These are phyloP conservation scores for Coemansia aciculifera DNA, from an alignment of 192 early-diverging fungal species.

Conservation along the genomic window DNA sequence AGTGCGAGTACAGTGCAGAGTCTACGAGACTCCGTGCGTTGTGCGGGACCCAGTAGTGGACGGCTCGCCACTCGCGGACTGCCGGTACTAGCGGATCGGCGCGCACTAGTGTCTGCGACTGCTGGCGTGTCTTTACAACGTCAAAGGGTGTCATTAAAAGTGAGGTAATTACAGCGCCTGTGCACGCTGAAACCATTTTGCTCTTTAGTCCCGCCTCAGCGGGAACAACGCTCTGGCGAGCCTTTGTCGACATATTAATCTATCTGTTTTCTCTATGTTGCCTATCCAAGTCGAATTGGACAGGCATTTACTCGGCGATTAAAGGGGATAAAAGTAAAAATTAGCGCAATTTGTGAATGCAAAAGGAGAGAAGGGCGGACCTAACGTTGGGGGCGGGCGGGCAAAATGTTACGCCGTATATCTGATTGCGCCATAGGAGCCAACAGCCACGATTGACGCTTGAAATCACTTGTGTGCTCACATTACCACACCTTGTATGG, in stretches of 20 bases:
- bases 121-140: conserved; percentile 33
- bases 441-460: too few relatives aligned
- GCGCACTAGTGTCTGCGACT: conserved; percentile 34
- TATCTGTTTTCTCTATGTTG: not conserved
- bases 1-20: conserved; percentile 13
- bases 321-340: not conserved
- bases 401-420: not conserved
- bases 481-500: too few relatives aligned
- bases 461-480: too few relatives aligned
- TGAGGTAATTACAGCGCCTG: conserved; percentile 80
- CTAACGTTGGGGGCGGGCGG: not conserved
- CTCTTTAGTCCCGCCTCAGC: conserved; percentile 30
- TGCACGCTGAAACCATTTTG: conserved; percentile 78
- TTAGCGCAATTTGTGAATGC: not conserved
- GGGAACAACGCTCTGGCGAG: not conserved
- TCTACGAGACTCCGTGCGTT: conserved; percentile 30
- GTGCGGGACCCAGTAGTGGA: conserved; percentile 24
- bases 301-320: conserved; percentile 2
- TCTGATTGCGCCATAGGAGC: not conserved
- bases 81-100: conserved; percentile 32
- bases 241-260: conserved; percentile 1
- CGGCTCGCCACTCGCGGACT: conserved; percentile 27
- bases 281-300: not conserved
- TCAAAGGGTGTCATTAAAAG: conserved; percentile 56
- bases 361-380: not conserved